These are phyloP conservation scores for Saururus chinensis DNA, from an alignment of 164 flowering plant species.

Conservation along the genomic window DNA sequence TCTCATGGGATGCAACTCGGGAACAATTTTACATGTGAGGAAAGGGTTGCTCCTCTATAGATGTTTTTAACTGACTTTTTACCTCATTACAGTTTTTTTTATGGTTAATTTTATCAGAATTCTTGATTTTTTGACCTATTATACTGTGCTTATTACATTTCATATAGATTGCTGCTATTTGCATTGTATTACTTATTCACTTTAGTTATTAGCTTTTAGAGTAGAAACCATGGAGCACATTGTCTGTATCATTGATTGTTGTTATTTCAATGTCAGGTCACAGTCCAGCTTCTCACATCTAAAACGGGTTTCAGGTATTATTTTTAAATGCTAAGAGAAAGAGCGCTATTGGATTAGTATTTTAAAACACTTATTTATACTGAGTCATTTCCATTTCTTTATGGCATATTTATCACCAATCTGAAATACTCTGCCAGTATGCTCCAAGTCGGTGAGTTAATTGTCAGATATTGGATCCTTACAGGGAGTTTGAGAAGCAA, in stretches of 20 bases:
- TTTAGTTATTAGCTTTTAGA: background rate
- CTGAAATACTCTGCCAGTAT: too few relatives aligned
- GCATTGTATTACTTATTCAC: background rate
- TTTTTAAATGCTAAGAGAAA: background rate
- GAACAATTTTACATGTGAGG: conserved; percentile 79
- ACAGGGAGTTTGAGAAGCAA: conserved; percentile 98
- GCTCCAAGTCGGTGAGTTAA: background rate
- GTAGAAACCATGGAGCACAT: background rate
- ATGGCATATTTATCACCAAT: too few relatives aligned
- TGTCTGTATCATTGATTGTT: background rate
- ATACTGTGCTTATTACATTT: background rate
- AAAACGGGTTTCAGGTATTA: conserved; percentile 98
- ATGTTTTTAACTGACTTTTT: background rate
- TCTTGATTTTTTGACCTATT: background rate
- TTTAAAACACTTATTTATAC: too few relatives aligned
- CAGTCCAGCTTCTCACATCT: conserved; percentile 91
- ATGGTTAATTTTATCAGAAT: background rate
- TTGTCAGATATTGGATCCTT: conserved; percentile 7
- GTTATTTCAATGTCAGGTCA: conserved; percentile 44
- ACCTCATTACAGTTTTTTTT: background rate
- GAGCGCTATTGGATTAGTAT: background rate
- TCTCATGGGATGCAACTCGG: conserved; percentile 73
- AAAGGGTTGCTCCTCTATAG: conserved; percentile 2
- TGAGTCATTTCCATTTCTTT: too few relatives aligned
- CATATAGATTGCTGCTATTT: background rate